These are phyloP conservation scores for Sporothrix sp. DNA, from an alignment of 2,329 filamentous ascomycete genomes.

Conservation along the genomic window DNA sequence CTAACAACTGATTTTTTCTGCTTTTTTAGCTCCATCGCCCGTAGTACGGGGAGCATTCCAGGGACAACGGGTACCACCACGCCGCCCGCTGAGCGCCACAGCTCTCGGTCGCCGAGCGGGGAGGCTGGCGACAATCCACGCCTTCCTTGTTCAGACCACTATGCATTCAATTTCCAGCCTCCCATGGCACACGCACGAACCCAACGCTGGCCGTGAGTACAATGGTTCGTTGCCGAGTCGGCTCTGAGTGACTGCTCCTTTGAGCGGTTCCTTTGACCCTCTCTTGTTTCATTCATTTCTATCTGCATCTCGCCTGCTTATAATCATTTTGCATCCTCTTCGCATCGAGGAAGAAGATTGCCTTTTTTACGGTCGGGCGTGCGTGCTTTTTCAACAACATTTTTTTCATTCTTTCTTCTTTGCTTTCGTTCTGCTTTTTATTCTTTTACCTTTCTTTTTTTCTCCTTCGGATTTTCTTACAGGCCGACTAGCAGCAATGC, in stretches of 20 bases:
- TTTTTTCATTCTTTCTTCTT: background rate
- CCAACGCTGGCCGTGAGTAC: conserved; percentile 35
- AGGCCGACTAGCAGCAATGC: conserved; percentile 13
- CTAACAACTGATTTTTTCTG: conserved; percentile 10
- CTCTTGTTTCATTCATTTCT: background rate
- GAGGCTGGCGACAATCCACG: conserved; percentile 33
- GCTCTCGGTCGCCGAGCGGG: conserved; percentile 19
- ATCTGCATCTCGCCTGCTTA: background rate
- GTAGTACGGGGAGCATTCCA: conserved; percentile 28
- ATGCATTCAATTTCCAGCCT: conserved; percentile 19
- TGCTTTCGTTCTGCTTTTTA: background rate
- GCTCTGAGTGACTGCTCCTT: too few species aligned
- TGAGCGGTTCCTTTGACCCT: too few species aligned
- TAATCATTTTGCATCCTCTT: too few species aligned
- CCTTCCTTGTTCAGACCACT: conserved; percentile 19
- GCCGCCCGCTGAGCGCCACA: conserved; percentile 30
- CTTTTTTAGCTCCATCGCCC: conserved; percentile 26
- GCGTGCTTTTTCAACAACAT: background rate
- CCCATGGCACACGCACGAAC: conserved; percentile 32
- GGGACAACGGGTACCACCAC: conserved; percentile 20
- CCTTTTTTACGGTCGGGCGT: background rate
- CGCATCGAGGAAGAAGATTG: background rate
- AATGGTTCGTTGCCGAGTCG: conserved; percentile 46
- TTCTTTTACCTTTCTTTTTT: background rate
- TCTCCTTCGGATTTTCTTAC: background rate